phyloP scores from a whole-genome alignment of 2,329 filamentous ascomycete species.

The Aspergillus puulaauensis region DNA sequence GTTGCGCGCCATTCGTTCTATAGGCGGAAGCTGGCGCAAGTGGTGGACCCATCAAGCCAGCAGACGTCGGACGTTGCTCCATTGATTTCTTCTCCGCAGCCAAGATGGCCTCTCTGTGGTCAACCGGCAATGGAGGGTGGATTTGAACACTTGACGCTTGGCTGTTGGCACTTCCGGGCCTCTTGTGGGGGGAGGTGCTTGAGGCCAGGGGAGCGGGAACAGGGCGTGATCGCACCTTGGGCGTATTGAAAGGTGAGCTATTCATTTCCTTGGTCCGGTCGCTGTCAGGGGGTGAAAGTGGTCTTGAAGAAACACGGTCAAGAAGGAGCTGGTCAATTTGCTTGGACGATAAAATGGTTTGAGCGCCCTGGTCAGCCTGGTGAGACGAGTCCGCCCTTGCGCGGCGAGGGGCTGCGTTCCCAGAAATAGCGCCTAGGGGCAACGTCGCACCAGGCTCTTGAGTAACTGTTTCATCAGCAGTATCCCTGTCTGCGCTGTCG shows the following conservation, averaged over 20 bases:
- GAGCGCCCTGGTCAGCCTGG: conserved; percentile 70
- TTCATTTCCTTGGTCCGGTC: conserved; percentile 29
- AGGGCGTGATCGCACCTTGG: conserved; percentile 32
- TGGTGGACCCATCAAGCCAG: conserved; percentile 77
- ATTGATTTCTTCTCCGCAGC: conserved; percentile 65
- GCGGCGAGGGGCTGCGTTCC: conserved; percentile 48
- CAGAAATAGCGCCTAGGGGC: conserved; percentile 64
- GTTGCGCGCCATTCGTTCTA: conserved; percentile 47
- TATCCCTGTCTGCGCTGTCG: conserved; percentile 62
- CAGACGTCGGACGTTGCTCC: conserved; percentile 43
- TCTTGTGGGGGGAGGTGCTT: conserved; percentile 38
- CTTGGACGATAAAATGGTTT: conserved; percentile 79
- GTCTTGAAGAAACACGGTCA: conserved; percentile 45
- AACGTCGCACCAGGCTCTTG: conserved; percentile 34
- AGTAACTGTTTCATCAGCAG: conserved; percentile 37
- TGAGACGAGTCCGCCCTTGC: conserved; percentile 30
- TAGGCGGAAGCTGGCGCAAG: conserved; percentile 75
- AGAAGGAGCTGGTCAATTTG: conserved; percentile 76
- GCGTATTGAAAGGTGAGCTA: conserved; percentile 38
- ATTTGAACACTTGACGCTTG: conserved; percentile 51
- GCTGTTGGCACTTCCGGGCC: conserved; percentile 75
- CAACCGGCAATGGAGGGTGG: conserved; percentile 73
- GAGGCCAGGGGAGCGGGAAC: conserved; percentile 34
- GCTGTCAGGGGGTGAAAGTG: conserved; percentile 35
- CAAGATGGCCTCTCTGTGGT: conserved; percentile 83